phyloP scores from a whole-genome alignment of 192 early-diverging fungal species.

The Coemansia javaensis region DNA sequence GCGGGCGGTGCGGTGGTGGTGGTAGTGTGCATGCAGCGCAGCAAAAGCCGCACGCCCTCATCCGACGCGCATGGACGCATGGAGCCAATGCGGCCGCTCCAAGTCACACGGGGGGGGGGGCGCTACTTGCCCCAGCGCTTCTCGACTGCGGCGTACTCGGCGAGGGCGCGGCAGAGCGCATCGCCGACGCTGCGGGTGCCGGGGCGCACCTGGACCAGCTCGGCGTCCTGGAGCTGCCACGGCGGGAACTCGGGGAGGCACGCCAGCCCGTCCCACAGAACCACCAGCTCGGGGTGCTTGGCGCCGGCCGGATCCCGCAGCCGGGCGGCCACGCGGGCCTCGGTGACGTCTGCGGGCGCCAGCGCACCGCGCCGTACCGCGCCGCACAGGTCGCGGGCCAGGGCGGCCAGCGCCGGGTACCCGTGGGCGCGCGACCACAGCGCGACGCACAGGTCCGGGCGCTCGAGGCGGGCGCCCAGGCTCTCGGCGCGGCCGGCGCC shows the following conservation, averaged over 20 bases:
- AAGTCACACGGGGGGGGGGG: too few relatives aligned
- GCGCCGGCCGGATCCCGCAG: constrained; percentile 19
- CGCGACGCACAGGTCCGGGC: constrained; percentile 15
- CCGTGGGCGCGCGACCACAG: constrained; percentile 43
- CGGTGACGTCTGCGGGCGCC: constrained; percentile 12
- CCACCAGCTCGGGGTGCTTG: constrained; percentile 33
- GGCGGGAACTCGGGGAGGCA: constrained; percentile 45
- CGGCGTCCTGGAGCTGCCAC: constrained; percentile 44
- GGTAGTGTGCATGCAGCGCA: too few relatives aligned
- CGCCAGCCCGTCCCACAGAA: constrained; percentile 29
- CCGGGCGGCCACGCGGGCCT: constrained; percentile 4
- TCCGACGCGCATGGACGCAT: too few relatives aligned
- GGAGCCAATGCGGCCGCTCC: too few relatives aligned
- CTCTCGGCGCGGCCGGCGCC: constrained; percentile 1
- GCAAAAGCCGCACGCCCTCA: too few relatives aligned
- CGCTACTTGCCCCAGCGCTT: constrained; percentile 41
- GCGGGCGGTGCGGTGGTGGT: too few relatives aligned
- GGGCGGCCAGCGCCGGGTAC: constrained; percentile 18
- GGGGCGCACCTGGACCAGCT: constrained; percentile 30
- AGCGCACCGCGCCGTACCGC: constrained; percentile 10
- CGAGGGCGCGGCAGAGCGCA: constrained; percentile 19
- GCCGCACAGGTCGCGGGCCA: constrained; percentile 17
- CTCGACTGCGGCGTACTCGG: constrained; percentile 35
- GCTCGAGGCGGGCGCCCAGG: constrained; percentile 4
- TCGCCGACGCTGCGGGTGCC: constrained; percentile 21